phyloP scores from a whole-genome alignment of 208 protist genomes.

The Plasmodiophora brassicae region DNA sequence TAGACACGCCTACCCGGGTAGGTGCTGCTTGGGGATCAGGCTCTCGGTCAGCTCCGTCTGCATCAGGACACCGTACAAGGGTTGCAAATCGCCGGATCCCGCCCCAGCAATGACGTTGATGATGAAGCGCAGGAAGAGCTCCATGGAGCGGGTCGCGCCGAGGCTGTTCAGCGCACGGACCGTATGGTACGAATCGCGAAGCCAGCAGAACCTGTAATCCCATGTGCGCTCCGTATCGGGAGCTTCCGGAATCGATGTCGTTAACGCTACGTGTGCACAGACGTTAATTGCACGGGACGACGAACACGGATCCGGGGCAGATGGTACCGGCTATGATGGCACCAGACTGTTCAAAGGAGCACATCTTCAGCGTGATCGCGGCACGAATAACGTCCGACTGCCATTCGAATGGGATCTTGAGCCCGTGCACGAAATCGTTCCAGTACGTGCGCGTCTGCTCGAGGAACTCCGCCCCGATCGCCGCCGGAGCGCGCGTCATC shows the following conservation, averaged over 20 bases:
- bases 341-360: conserved; percentile 58
- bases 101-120: conserved; percentile 56
- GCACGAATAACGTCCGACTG: conserved; percentile 57
- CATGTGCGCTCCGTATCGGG: conserved; percentile 46
- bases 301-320: too few species aligned
- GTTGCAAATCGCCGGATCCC: conserved; percentile 47
- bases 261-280: too few species aligned
- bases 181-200: conserved; percentile 45
- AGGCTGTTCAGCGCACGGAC: conserved; percentile 55
- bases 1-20: too few species aligned
- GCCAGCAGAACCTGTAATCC: conserved; percentile 50
- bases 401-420: conserved; percentile 63
- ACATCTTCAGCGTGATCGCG: conserved; percentile 62
- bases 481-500: neutral
- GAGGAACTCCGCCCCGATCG: conserved; percentile 22
- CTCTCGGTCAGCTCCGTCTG: conserved; percentile 57
- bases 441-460: conserved; percentile 58
- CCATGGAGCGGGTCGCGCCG: conserved; percentile 57
- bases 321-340: conserved; percentile 60
- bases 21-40: conserved; percentile 43
- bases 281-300: too few species aligned
- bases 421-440: conserved; percentile 52
- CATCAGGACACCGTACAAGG: conserved; percentile 58
- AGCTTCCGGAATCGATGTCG: conserved; percentile 58
- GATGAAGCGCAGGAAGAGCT: conserved; percentile 57